Evolutionary conservation across 768 basidiomycete genomes (phyloP), one percentile per base, ranked within the genome.

Genomic region (Phylloporus rhodoxanthus): DNA sequence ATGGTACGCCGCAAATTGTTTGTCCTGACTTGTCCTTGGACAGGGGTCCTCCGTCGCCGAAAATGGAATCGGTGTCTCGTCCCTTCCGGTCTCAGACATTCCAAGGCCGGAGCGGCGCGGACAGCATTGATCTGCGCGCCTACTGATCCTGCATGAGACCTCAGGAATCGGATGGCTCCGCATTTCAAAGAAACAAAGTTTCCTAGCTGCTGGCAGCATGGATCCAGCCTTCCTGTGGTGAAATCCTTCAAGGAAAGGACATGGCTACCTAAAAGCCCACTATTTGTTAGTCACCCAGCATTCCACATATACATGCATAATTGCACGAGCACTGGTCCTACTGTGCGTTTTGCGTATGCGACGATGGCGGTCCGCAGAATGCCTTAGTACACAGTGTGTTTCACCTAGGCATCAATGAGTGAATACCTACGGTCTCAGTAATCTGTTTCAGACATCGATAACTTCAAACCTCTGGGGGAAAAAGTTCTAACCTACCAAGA

Each of bases 381-480:
- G 71, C 70, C 72, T 56, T 80, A 76, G 56, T 79, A 82, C 8
- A 72, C 71, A 0, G 69, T 73, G 1, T 38, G 80, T 60, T 68
- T 68, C 60, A 81, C 68, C 66, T 71, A 79, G 23, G 72, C 70
- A 40, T 75, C 70, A 39, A 67, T 62, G 32, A 67, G 63, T 54
- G 73, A 46, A 77, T 70, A 11, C 54, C 60, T 37, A 74, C 67
- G 11, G 77, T 73, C 55, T 80, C 72, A 0, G 78, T 74, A 17
- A 77, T 72, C 53, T 66, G 48, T 45, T 26, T 53, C 50, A 42
- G 39, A 33, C 45, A 25, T 29, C 11, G 17, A n/a, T 40, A 8
- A 19, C 8, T 28, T n/a, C n/a, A n/a, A n/a, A n/a, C n/a, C n/a
- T n/a, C n/a, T n/a, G n/a, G n/a, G n/a, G n/a, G n/a, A n/a, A n/a